Percentiles rank a stretch among this genome's conserved stretches.
Conservation (phyloP, 495 filamentous ascomycete genomes). For the Penicillium ucsense region DNA sequence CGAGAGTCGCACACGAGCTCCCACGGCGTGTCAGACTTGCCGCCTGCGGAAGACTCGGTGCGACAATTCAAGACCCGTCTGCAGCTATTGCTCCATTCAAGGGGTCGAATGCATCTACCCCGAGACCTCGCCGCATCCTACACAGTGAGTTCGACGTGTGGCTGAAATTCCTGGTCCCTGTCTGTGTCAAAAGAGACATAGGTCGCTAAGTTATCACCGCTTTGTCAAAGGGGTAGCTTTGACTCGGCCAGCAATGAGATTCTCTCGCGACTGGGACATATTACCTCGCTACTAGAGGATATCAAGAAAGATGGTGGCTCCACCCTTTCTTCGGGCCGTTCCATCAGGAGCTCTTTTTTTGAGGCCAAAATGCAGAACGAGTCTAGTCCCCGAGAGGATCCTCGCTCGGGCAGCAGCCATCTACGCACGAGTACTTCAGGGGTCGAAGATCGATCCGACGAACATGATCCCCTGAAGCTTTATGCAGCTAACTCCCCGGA, state of each 20-base stretch:
- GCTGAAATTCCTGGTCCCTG: not conserved
- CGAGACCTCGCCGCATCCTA: slow-evolving; percentile 13
- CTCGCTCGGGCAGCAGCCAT: slow-evolving; percentile 5
- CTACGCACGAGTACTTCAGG: slow-evolving; percentile 1
- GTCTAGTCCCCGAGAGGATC: slow-evolving; percentile 8
- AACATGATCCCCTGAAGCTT: slow-evolving; percentile 15
- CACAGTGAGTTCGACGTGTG: slow-evolving; percentile 12
- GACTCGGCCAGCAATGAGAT: slow-evolving; percentile 17
- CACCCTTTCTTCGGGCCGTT: slow-evolving; percentile 9
- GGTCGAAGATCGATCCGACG: slow-evolving; percentile 9
- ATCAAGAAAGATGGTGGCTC: slow-evolving; percentile 13
- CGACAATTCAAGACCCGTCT: slow-evolving; percentile 18
- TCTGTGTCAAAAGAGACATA: not conserved
- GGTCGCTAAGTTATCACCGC: slow-evolving; percentile 1
- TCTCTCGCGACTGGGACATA: slow-evolving; percentile 13
- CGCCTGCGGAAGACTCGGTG: slow-evolving; percentile 22
- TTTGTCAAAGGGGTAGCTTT: slow-evolving; percentile 7
- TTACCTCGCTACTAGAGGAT: slow-evolving; percentile 16
- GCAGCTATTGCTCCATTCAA: slow-evolving; percentile 20
- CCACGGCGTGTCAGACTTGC: slow-evolving; percentile 22
- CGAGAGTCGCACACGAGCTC: slow-evolving; percentile 20
- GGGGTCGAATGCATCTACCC: slow-evolving; percentile 19
- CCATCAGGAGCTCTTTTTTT: slow-evolving; percentile 10
- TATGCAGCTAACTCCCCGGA: slow-evolving; percentile 18
- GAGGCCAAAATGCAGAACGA: slow-evolving; percentile 7